Percentiles rank a stretch among this genome's conserved stretches.
Conservation (phyloP, 2,329 filamentous ascomycete species). For the Stromatinia cepivora region DNA sequence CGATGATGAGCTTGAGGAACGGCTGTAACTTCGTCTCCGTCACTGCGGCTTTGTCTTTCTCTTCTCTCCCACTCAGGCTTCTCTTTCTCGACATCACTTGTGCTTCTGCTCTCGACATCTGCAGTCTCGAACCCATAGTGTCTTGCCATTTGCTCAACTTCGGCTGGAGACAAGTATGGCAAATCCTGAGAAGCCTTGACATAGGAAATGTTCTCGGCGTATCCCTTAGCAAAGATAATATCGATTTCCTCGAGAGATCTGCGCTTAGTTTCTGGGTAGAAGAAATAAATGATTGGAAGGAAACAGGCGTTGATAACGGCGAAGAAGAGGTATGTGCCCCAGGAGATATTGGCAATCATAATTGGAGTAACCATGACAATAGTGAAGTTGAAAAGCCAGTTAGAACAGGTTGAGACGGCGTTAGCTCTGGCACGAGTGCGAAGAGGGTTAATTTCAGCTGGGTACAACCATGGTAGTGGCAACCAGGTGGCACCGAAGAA, state of each 20-base stretch:
- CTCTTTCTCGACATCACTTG: slow-evolving; percentile 28
- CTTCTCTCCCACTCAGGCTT: slow-evolving; percentile 1
- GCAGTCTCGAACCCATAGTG: slow-evolving; percentile 37
- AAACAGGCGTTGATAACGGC: slow-evolving; percentile 43
- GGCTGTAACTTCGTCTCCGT: background rate
- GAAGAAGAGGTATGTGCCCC: slow-evolving; percentile 45
- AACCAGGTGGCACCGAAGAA: slow-evolving; percentile 62
- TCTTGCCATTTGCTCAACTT: slow-evolving; percentile 48
- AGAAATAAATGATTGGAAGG: slow-evolving; percentile 44
- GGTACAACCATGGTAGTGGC: slow-evolving; percentile 62
- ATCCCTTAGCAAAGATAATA: slow-evolving; percentile 63
- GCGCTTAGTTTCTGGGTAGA: slow-evolving; percentile 52
- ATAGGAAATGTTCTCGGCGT: slow-evolving; percentile 59
- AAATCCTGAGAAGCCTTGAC: slow-evolving; percentile 58
- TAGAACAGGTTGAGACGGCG: slow-evolving; percentile 59
- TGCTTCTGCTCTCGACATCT: slow-evolving; percentile 36
- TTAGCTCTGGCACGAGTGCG: slow-evolving; percentile 63
- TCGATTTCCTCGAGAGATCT: slow-evolving; percentile 69
- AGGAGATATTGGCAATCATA: slow-evolving; percentile 40
- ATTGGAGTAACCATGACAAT: slow-evolving; percentile 46
- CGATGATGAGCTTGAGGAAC: slow-evolving; percentile 5
- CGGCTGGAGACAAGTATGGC: slow-evolving; percentile 52
- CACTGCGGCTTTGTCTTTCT: background rate
- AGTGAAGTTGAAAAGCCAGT: slow-evolving; percentile 57
- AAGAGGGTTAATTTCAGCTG: slow-evolving; percentile 60